Evolutionary conservation across 768 basidiomycete species (phyloP).

Genomic region (Albatrellus ellisii): DNA sequence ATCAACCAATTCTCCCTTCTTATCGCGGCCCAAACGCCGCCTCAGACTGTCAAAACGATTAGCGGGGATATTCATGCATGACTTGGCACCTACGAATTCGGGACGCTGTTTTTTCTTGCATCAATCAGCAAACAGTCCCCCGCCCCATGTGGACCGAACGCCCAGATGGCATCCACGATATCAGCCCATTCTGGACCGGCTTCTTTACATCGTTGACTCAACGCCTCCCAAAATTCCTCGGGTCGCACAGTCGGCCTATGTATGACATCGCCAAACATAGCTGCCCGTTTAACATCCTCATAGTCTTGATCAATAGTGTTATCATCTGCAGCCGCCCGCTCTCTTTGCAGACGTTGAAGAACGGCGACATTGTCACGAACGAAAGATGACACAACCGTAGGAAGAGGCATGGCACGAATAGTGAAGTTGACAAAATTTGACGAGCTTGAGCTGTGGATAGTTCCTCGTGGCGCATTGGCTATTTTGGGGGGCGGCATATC

Average conservation of each 20-base stretch:
- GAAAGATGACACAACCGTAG: conserved; percentile 57
- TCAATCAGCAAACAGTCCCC: conserved; percentile 87
- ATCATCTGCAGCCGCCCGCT: conserved; percentile 21
- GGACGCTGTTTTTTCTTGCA: conserved; percentile 30
- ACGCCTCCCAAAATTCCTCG: conserved; percentile 70
- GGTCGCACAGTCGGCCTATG: conserved; percentile 51
- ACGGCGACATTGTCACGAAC: conserved; percentile 57
- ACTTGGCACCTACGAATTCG: conserved; percentile 40
- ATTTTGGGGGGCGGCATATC: conserved; percentile 86
- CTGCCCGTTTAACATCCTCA: conserved; percentile 27
- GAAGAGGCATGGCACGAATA: conserved; percentile 74
- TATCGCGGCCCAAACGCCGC: conserved; percentile 29
- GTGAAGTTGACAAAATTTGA: conserved; percentile 69
- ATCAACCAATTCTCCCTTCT: conserved; percentile 19
- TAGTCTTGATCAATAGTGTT: conserved; percentile 17
- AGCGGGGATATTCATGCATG: conserved; percentile 3
- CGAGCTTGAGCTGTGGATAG: conserved; percentile 54
- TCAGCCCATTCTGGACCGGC: conserved; percentile 72
- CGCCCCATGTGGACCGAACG: conserved; percentile 80
- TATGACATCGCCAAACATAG: conserved; percentile 43
- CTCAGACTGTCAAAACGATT: conserved; percentile 30
- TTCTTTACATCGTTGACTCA: conserved; percentile 49
- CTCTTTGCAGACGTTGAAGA: conserved; percentile 47
- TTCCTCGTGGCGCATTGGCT: conserved; percentile 58
- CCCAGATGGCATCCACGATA: conserved; percentile 65